phyloP scores from a whole-genome alignment of 345 rosid species.

The Arabidopsis thaliana region DNA sequence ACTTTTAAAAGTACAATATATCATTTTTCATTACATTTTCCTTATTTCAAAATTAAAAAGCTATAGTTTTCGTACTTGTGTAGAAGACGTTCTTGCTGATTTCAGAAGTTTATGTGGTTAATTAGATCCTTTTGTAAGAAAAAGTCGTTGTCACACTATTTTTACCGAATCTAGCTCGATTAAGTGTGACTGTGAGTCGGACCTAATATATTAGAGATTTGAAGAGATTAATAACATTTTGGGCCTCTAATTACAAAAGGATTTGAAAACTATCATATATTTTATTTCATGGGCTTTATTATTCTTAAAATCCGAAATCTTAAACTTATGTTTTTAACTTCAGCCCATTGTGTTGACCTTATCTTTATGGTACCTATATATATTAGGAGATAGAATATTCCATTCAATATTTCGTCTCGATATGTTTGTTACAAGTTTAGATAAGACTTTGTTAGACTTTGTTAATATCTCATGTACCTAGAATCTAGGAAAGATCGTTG shows the following conservation, averaged over 20 bases:
- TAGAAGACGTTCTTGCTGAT: not conserved
- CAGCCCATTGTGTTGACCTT: too few species aligned
- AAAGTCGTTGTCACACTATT: not conserved
- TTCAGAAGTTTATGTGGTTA: not conserved
- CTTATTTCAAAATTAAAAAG: not conserved
- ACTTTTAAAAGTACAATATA: not conserved
- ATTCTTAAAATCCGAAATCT: not conserved
- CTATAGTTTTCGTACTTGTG: not conserved
- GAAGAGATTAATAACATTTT: too few species aligned
- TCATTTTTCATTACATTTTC: not conserved
- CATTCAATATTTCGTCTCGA: too few species aligned
- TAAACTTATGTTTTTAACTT: too few species aligned
- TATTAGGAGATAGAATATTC: too few species aligned
- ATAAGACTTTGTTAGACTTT: too few species aligned
- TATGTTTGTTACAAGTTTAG: too few species aligned
- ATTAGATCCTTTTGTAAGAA: not conserved
- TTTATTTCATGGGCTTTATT: not conserved
- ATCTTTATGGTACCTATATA: too few species aligned
- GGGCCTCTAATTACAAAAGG: not conserved
- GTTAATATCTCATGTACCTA: too few species aligned
- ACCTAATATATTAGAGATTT: not conserved
- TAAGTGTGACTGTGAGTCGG: not conserved
- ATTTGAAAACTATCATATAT: not conserved
- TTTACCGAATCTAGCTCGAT: not conserved
- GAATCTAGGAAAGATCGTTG: too few species aligned